These are phyloP conservation scores for Leucocoprinus leucothites DNA, from an alignment of 768 basidiomycete genomes.

Conservation along the genomic window DNA sequence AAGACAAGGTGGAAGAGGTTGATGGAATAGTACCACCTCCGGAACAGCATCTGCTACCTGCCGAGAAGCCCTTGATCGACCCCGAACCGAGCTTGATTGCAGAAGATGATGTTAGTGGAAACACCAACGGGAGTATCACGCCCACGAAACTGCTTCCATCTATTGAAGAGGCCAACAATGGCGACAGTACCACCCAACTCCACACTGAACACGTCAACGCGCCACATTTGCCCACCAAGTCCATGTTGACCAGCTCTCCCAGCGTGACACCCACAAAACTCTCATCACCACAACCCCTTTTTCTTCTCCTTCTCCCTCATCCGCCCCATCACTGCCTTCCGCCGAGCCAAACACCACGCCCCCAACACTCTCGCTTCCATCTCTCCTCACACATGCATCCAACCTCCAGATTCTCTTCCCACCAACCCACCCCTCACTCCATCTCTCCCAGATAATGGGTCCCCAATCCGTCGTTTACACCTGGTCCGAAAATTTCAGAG, in stretches of 20 bases:
- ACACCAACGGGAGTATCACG: too few species aligned
- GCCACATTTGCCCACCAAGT: neutral
- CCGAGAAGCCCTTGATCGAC: too few species aligned
- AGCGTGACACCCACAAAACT: neutral
- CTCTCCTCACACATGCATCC: constrained; percentile 18
- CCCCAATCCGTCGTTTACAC: constrained; percentile 75
- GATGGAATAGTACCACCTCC: neutral
- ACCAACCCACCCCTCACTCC: constrained; percentile 53
- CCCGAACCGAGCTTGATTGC: too few species aligned
- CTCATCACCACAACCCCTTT: neutral
- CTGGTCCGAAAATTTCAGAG: constrained; percentile 51
- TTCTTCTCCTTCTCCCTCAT: neutral
- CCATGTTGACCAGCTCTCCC: neutral
- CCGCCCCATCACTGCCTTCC: neutral
- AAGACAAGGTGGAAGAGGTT: too few species aligned
- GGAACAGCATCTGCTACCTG: neutral
- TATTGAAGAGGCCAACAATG: too few species aligned
- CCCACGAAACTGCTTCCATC: too few species aligned
- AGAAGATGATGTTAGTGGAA: too few species aligned
- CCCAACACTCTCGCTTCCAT: neutral
- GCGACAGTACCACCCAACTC: too few species aligned
- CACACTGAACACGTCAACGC: too few species aligned
- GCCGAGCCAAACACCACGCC: neutral
- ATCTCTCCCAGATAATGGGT: constrained; percentile 63
- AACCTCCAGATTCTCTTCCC: constrained; percentile 55